Evolutionary conservation across 2,329 filamentous ascomycete genomes (phyloP).

Genomic region (Talaromyces sp.): DNA sequence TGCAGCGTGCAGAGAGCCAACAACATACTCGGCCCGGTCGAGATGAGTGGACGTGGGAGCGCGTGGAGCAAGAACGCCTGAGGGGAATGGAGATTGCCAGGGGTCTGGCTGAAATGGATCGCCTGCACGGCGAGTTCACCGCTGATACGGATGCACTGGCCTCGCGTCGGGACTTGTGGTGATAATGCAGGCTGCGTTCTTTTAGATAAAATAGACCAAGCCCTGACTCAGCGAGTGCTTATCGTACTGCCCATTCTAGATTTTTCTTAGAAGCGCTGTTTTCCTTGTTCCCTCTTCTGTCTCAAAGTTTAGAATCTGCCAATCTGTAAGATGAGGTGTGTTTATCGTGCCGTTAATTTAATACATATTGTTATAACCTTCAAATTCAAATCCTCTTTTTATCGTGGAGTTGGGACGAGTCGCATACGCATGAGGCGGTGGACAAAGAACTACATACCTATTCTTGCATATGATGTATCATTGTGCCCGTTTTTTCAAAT

Average conservation of each 20-base stretch:
- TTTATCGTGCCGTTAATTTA: not conserved
- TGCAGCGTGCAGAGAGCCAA: not conserved
- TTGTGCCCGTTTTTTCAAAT: not conserved
- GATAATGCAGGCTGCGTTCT: not conserved
- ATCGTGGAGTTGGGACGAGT: not conserved
- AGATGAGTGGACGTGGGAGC: conserved; percentile 21
- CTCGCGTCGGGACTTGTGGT: conserved; percentile 12
- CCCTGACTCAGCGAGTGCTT: not conserved
- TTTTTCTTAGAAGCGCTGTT: not conserved
- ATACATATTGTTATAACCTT: not conserved
- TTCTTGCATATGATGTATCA: not conserved
- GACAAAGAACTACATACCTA: not conserved
- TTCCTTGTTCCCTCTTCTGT: not conserved
- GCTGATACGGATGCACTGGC: conserved; percentile 28
- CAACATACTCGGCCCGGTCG: not conserved
- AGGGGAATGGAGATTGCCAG: conserved; percentile 29
- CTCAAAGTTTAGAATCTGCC: not conserved
- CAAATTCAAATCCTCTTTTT: not conserved
- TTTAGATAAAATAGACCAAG: not conserved
- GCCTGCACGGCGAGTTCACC: conserved; percentile 26
- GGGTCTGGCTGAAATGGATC: conserved; percentile 23
- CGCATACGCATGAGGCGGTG: not conserved
- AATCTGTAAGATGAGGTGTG: not conserved
- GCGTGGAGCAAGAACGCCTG: conserved; percentile 29
- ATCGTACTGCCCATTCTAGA: not conserved